A percentile compares a stretch with the other conserved stretches of the same genome.
phyloP scores from a whole-genome alignment of 1,139 yeast species.

The Hemisphaericaspora xylanilytica region DNA sequence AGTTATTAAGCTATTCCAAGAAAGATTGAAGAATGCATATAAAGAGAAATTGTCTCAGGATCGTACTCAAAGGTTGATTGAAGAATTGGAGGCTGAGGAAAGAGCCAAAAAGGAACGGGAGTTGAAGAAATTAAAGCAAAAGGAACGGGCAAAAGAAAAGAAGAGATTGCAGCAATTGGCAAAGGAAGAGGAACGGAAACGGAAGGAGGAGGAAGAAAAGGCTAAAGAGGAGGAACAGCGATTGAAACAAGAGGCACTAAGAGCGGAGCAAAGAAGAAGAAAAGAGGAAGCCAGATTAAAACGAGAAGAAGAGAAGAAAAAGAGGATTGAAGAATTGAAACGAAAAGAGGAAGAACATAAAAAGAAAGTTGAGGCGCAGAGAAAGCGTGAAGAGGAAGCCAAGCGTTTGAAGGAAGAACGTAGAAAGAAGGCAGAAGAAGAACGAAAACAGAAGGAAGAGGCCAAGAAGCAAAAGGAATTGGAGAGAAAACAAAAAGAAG shows the following conservation, averaged over 20 bases:
- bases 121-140: constrained; percentile 66
- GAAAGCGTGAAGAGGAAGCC: constrained; percentile 49
- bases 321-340: constrained; percentile 38
- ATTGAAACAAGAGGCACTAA: constrained; percentile 35
- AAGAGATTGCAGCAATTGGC: constrained; percentile 66
- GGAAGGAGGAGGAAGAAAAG: constrained; percentile 54
- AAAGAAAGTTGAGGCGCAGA: constrained; percentile 45
- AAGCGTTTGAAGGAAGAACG: constrained; percentile 40
- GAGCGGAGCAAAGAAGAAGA: constrained; percentile 42
- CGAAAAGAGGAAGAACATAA: constrained; percentile 49
- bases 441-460: constrained; percentile 41
- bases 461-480: constrained; percentile 43
- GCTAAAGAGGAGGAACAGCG: constrained; percentile 36
- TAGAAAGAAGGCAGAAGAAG: constrained; percentile 46
- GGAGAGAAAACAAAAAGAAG: constrained; percentile 42
- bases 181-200: constrained; percentile 69
- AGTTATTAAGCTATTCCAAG: constrained; percentile 71
- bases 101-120: constrained; percentile 67
- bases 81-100: constrained; percentile 78
- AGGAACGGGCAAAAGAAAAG: constrained; percentile 77
- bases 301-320: constrained; percentile 55
- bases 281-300: constrained; percentile 50
- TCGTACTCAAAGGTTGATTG: constrained; percentile 66
- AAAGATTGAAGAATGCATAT: constrained; percentile 67
- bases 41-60: constrained; percentile 74